Conservation (phyloP, 495 filamentous ascomycete species). For the Penicillium chermesinum region DNA sequence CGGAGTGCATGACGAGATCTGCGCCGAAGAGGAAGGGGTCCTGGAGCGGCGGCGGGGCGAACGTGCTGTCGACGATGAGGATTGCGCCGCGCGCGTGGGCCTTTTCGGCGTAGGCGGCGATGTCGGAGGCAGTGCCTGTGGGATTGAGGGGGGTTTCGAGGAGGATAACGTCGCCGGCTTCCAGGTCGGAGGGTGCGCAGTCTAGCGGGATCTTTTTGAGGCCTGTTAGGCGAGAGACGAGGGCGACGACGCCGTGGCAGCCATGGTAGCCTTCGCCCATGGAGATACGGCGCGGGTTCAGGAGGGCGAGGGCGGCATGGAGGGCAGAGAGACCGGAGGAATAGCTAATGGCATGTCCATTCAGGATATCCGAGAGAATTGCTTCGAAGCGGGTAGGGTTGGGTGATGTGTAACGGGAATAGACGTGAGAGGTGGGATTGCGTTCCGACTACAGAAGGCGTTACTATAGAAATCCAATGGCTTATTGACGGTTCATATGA, state of each 20-base stretch:
- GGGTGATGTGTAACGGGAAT: conserved; percentile 71
- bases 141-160: conserved; percentile 93
- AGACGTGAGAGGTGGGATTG: conserved; percentile 48
- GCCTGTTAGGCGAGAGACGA: conserved; percentile 67
- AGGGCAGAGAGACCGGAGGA: conserved; percentile 81
- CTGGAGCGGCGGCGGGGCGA: conserved; percentile 84
- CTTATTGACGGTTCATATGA: background rate
- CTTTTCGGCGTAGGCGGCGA: conserved; percentile 60
- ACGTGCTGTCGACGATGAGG: conserved; percentile 85
- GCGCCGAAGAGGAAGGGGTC: conserved; percentile 78
- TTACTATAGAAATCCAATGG: background rate
- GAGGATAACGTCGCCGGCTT: conserved; percentile 77
- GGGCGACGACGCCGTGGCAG: conserved; percentile 72
- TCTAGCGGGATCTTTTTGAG: conserved; percentile 61
- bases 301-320: conserved; percentile 69
- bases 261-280: conserved; percentile 88
- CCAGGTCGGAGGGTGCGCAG: conserved; percentile 50
- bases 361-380: conserved; percentile 66
- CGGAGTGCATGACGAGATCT: conserved; percentile 83
- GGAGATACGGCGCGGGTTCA: conserved; percentile 73
- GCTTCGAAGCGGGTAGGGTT: conserved; percentile 80
- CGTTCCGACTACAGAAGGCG: conserved; percentile 15
- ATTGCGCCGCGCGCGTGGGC: conserved; percentile 68
- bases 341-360: conserved; percentile 68
- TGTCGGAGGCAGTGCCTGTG: conserved; percentile 69